phyloP scores from a whole-genome alignment of 139 green algal species.

The Tetratostichococcus sp. region DNA sequence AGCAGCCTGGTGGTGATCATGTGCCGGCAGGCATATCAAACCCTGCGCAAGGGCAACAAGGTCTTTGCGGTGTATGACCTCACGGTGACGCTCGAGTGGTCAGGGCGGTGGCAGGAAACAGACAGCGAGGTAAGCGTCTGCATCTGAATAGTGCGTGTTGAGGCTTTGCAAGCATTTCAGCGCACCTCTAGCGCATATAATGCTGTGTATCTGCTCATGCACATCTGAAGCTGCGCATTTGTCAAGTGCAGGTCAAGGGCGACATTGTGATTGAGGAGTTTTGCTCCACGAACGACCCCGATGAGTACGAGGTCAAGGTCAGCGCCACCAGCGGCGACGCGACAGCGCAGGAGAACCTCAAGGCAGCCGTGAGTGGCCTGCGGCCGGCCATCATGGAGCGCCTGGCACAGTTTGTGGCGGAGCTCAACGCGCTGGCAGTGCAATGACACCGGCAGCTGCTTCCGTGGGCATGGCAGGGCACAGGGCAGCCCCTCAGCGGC shows the following conservation, averaged over 20 bases:
- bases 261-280: slow-evolving; percentile 60
- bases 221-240: no score
- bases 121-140: slow-evolving; percentile 5
- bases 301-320: slow-evolving; percentile 60
- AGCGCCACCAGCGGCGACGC: slow-evolving; percentile 36
- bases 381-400: slow-evolving; percentile 7
- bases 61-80: slow-evolving; percentile 73
- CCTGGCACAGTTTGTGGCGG: slow-evolving; percentile 16
- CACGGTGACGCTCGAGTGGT: slow-evolving; percentile 58
- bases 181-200: no score
- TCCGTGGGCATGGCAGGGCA: neutral
- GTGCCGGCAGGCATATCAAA: slow-evolving; percentile 52
- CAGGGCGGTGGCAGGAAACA: slow-evolving; percentile 18
- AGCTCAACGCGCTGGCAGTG: slow-evolving; percentile 6
- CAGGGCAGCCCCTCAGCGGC: no score
- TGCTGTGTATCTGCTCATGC: no score
- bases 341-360: slow-evolving; percentile 1
- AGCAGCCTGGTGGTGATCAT: no score
- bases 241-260: slow-evolving; percentile 42
- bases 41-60: slow-evolving; percentile 75
- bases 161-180: no score
- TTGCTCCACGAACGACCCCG: slow-evolving; percentile 51
- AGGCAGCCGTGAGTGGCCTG: slow-evolving; percentile 6
- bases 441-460: neutral
- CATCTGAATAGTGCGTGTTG: no score